Evolutionary conservation across 352 stramenopile genomes (phyloP).

Genomic region (Thraustochytrium sp.): DNA sequence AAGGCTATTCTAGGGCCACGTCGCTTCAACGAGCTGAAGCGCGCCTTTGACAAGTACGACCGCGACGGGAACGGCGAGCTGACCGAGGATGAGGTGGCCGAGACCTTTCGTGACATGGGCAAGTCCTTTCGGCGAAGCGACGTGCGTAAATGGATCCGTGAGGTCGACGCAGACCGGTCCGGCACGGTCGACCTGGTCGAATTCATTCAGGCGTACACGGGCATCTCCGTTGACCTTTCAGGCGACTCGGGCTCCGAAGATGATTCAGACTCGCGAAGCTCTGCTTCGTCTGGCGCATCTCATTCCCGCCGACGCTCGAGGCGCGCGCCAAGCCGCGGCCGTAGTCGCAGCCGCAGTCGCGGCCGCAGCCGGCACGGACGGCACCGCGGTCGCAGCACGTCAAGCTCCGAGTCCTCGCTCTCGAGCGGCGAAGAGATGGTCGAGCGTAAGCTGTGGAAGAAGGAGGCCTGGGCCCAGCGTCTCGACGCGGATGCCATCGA

Average conservation of each 20-base stretch:
- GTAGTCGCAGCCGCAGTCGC: background rate
- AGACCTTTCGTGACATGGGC: constrained; percentile 34
- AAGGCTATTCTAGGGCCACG: background rate
- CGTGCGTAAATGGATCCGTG: constrained; percentile 29
- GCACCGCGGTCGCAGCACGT: background rate
- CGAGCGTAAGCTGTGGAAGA: constrained; percentile 21
- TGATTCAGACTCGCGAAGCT: background rate
- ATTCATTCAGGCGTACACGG: constrained; percentile 47
- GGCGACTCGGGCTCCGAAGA: background rate
- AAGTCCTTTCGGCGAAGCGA: background rate
- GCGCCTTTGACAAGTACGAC: constrained; percentile 47
- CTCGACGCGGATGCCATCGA: background rate
- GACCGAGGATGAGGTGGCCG: constrained; percentile 25
- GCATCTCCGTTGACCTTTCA: background rate
- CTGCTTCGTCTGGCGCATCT: background rate
- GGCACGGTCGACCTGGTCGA: constrained; percentile 46
- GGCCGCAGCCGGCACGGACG: background rate
- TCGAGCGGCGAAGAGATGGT: background rate
- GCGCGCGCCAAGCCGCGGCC: background rate
- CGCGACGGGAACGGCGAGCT: constrained; percentile 46
- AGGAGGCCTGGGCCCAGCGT: constrained; percentile 14
- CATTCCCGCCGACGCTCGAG: background rate
- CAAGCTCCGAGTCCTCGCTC: background rate
- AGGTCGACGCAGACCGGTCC: constrained; percentile 46
- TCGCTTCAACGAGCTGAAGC: background rate